Evolutionary conservation across 495 filamentous ascomycete genomes (phyloP), one percentile per base, ranked within the genome.

Genomic region (Neurospora sp.): DNA sequence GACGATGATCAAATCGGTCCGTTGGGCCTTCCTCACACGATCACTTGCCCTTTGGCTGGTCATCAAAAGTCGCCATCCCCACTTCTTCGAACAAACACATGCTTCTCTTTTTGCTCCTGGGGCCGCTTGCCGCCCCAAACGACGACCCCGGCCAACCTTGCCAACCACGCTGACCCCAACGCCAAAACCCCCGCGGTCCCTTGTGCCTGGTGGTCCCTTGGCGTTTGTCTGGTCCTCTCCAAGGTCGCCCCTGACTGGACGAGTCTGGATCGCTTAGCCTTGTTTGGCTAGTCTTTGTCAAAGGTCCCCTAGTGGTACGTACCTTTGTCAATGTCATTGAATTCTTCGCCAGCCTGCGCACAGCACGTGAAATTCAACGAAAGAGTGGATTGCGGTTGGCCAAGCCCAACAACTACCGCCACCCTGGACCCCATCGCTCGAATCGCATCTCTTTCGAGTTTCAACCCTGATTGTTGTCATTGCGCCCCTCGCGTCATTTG

Each of bases 31-130:
- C 41, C 74, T 75, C 76, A 77, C 74, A 76, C 76, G 76, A 77
- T 75, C 75, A 75, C 71, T 75, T 77, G 71, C 76, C 74, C 61
- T 74, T 74, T 72, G 65, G 65, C 20, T 22, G 46, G 46, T 31
- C 38, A 69, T 70, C 22, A 46, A 39, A 73, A 70, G 39, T 71
- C 71, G 71, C 61, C 71, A 71, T 71, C 61, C 39, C 70, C 70
- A 71, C 70, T 59, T 53, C 46, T 53, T 59, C 48, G 11, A 16
- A 61, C 53, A 61, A 61, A 61, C 53, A 61, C 22, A 61, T 61
- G 48, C 48, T 27, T 59, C 22, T 59, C 44, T 59, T 59, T 59
- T 59, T 27, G 48, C 48, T 27, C 48, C 48, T 59, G 53, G 53
- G 53, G 53, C 22, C 27, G 53, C 53, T 61, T 61, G 27, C 53